Evolutionary conservation across 2,329 filamentous ascomycete species (phyloP).

Genomic region (Arthrobotrys entomopaga): DNA sequence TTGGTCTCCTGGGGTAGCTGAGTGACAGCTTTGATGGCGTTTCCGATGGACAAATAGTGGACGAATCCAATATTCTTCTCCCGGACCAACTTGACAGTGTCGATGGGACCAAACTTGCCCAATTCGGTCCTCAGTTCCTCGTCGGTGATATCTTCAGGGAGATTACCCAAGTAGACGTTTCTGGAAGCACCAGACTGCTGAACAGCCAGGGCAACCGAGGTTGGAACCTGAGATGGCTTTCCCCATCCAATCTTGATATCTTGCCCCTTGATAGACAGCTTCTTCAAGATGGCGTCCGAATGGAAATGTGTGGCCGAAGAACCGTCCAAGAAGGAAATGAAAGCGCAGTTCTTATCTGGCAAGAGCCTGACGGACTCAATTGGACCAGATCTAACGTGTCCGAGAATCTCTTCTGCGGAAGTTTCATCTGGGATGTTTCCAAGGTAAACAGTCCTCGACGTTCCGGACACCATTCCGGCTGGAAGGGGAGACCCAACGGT

Average conservation of each 20-base stretch:
- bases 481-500: constrained; percentile 81
- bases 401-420: constrained; percentile 92
- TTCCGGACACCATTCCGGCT: constrained; percentile 84
- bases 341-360: constrained; percentile 99
- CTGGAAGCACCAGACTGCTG: constrained; percentile 96
- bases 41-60: constrained; percentile 95
- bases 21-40: constrained; percentile 96
- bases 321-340: constrained; percentile 98
- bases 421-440: constrained; percentile 99
- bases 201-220: constrained; percentile 94
- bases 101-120: constrained; percentile 94
- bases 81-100: constrained; percentile 96
- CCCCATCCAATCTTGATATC: constrained; percentile 99
- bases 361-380: constrained; percentile 98
- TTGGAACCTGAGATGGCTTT: constrained; percentile 97
- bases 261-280: constrained; percentile 96
- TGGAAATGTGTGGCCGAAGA: constrained; percentile 99
- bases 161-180: constrained; percentile 95
- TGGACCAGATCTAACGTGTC: constrained; percentile 94
- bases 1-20: constrained; percentile 95
- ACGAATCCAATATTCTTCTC: constrained; percentile 99
- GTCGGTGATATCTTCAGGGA: constrained; percentile 88
- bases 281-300: constrained; percentile 99
- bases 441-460: constrained; percentile 94
- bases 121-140: constrained; percentile 94